Conservation (phyloP, 768 basidiomycete species). For the Tulasnella sp. region DNA sequence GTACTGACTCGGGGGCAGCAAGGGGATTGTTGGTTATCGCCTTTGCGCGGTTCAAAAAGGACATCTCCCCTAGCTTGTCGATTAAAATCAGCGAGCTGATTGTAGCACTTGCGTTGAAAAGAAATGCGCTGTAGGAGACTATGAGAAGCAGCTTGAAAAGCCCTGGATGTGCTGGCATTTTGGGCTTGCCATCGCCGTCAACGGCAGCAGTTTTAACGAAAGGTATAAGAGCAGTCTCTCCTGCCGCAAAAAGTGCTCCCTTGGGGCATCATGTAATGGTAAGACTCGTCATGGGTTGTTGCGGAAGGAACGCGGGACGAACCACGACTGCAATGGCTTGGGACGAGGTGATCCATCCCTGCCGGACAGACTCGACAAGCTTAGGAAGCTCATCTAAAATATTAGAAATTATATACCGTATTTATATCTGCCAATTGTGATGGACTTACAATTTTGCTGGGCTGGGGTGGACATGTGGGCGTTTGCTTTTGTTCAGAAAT, state of each 20-base stretch:
- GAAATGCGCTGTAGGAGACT: neutral
- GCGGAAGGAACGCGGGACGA: neutral
- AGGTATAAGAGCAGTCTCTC: neutral
- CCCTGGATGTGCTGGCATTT: neutral
- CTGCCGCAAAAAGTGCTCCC: neutral
- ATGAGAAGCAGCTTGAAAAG: neutral
- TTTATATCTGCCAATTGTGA: neutral
- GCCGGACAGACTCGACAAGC: neutral
- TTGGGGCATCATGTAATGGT: neutral
- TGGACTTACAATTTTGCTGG: neutral
- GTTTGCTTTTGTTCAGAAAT: neutral
- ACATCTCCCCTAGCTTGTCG: neutral
- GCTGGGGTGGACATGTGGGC: neutral
- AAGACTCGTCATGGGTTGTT: neutral
- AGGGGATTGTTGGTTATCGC: neutral
- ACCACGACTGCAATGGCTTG: neutral
- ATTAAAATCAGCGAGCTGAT: neutral
- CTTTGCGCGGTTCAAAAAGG: neutral
- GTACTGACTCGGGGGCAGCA: neutral
- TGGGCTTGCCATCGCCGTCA: neutral
- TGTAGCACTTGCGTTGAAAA: slow-evolving; percentile 1
- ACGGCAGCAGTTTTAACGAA: neutral
- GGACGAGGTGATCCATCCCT: neutral
- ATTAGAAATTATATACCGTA: neutral
- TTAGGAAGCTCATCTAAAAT: neutral